Base-by-base conservation (phyloP, 2,329 filamentous ascomycete genomes). In the Colletotrichum destructivum region DNA sequence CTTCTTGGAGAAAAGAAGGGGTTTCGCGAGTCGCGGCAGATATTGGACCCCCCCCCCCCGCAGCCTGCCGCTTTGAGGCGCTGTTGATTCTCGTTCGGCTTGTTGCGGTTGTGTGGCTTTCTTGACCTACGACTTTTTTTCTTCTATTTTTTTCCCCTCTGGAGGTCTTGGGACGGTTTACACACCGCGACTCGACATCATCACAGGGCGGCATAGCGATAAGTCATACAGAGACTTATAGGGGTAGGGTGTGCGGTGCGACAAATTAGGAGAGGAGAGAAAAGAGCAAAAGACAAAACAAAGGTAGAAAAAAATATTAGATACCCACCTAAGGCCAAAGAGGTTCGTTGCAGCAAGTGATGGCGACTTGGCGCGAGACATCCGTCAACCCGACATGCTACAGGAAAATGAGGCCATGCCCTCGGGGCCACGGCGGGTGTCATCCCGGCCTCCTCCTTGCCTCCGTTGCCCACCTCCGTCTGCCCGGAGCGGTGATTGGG, bases 211-310 rank as follows among this genome's bases (percentile, higher is more conserved):
- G 70, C 61, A 71, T 66, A 42, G 66, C 44, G 60, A 71, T 49
- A 11, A 54, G 70, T 56, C n/a, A 57, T 49, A 62, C 64, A 62
- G 59, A 52, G 40, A 72, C 61, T 56, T 73, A 69, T 69, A 66
- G 49, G 69, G 72, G 64, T 69, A 73, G 60, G 69, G 35, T 38
- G 35, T 38, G 35, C 35, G 35, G 35, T 9, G 8, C 35, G 9
- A 38, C 35, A 38, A 11, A 2, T 38, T 3, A 38, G 35, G 8
- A 38, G 8, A 38, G 0, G 35, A 38, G 35, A 38, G 35, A 38
- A 11, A 8, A 11, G 2, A 38, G 35, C 35, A 9, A 35, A 9
- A 38, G 35, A 38, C 35, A 38, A 11, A 11, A 11, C 0, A 38
- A 38, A 38, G 35, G 35, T 38, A 38, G 35, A 38, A 38, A 38